Percentiles rank a stretch among this genome's conserved stretches.
phyloP scores from a whole-genome alignment of 2,329 filamentous ascomycete genomes.

The Trichoderma oligosporum region DNA sequence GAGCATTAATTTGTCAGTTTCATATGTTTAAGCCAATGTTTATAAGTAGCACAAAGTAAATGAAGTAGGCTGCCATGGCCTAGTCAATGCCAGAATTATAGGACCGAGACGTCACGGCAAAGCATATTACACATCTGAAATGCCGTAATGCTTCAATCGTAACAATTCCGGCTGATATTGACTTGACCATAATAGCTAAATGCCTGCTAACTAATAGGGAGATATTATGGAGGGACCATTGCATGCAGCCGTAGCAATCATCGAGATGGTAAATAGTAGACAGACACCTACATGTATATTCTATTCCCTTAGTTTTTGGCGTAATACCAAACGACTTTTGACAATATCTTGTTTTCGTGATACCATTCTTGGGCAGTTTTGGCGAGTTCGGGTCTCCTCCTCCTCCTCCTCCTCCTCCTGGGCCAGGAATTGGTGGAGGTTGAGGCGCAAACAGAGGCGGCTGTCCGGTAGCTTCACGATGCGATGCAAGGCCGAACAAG shows the following conservation, averaged over 20 bases:
- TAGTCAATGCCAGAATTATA: too few relatives aligned
- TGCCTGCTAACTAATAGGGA: too few relatives aligned
- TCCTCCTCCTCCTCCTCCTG: too few relatives aligned
- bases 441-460: conserved; percentile 41
- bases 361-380: conserved; percentile 19
- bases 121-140: too few relatives aligned
- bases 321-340: conserved; percentile 44
- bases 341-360: conserved; percentile 35
- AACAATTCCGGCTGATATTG: too few relatives aligned
- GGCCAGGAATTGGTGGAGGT: conserved; percentile 7
- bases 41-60: too few relatives aligned
- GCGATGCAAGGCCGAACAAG: conserved; percentile 47
- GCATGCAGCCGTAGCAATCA: background rate
- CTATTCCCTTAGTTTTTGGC: conserved; percentile 40
- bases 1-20: background rate
- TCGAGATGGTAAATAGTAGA: background rate
- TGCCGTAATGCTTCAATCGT: too few relatives aligned
- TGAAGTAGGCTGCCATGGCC: too few relatives aligned
- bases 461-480: conserved; percentile 41
- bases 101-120: too few relatives aligned
- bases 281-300: conserved; percentile 45
- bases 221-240: too few relatives aligned
- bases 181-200: too few relatives aligned
- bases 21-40: background rate
- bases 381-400: too few relatives aligned